Conservation (phyloP, 2,329 filamentous ascomycete genomes). For the Cladophialophora bantiana region DNA sequence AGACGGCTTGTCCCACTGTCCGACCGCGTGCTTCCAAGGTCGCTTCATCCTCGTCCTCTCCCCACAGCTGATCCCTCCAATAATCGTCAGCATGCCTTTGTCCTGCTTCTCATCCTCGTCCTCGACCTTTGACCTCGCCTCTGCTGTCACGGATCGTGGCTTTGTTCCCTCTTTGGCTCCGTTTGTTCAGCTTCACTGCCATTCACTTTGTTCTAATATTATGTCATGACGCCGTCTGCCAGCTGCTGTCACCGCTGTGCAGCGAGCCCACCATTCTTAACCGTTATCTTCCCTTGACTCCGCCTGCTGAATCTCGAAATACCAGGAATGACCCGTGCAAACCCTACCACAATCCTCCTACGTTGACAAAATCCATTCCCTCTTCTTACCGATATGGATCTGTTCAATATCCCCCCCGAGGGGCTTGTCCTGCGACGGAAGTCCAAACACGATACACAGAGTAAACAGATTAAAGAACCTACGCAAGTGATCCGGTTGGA, state of each 20-base stretch:
- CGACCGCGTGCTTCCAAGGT: conserved; percentile 38
- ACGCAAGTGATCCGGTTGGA: conserved; percentile 57
- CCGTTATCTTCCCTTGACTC: conserved; percentile 25
- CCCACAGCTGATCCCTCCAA: conserved; percentile 35
- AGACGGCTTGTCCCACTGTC: conserved; percentile 31
- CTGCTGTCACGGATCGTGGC: conserved; percentile 9
- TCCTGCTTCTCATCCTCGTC: conserved; percentile 30
- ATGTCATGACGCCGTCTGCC: conserved; percentile 33
- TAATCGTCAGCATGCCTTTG: conserved; percentile 36
- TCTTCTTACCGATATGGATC: conserved; percentile 32
- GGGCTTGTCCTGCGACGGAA: conserved; percentile 28
- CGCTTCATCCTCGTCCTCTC: conserved; percentile 26
- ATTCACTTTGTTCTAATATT: conserved; percentile 24
- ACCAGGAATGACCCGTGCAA: conserved; percentile 20
- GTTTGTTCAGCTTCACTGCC: conserved; percentile 23
- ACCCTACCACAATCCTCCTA: conserved; percentile 13
- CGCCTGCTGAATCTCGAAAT: conserved; percentile 4
- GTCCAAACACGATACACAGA: conserved; percentile 13
- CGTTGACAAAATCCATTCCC: conserved; percentile 7
- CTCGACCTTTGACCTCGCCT: conserved; percentile 28
- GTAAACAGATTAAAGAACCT: conserved; percentile 41
- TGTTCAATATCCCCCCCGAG: conserved; percentile 34
- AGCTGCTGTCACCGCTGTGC: conserved; percentile 35
- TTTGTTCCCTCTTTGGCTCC: conserved; percentile 23
- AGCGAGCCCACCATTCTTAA: conserved; percentile 28